Evolutionary conservation across 208 protist species (phyloP), one percentile per base, ranked within the genome.

Genomic region (Strigomonas oncopelti): DNA sequence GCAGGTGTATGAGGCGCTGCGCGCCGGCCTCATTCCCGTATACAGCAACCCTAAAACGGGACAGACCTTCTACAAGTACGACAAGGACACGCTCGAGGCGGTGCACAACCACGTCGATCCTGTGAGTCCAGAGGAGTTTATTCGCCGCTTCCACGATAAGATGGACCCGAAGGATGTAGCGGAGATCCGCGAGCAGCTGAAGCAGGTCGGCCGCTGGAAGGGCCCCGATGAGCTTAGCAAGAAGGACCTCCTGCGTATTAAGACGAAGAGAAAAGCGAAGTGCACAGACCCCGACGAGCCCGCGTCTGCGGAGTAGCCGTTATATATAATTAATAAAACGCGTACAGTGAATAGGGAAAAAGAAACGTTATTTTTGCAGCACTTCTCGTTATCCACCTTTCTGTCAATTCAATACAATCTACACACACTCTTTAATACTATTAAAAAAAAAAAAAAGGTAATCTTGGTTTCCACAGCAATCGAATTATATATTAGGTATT

Each of bases 51-150:
- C 71, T 22, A 86, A 91, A 58, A 90, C 85, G 20, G 86, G 79
- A 27, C 71, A 90, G 65, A 91, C 74, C 14, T 92, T 81, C 68
- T 91, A 88, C 75, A 85, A 85, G 61, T 91, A 93, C 71, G 84
- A 88, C 60, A 65, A 69, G 13, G 87, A 93, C 67, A 93, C 87
- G n/a, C 78, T 95, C 24, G 75, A 82, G 16, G 90, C 90, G 1
- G 74, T 84, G 57, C 85, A 93, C 73, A 90, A 92, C 58, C 85
- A 95, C 63, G 64, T 93, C 56, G 87, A 95, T 59, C 90, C 90
- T 1, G 82, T 92, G 4, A 81, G 65, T 34, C 56, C 81, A 0
- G 84, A 95, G 69, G 84, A 92, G 65, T 95, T 95, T 61, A 34
- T 95, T 32, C 81, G 87, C 22, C 84, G 87, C 45, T 93, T 90